Conservation (phyloP, 768 basidiomycete species). For the Kwoniella botswanensis region DNA sequence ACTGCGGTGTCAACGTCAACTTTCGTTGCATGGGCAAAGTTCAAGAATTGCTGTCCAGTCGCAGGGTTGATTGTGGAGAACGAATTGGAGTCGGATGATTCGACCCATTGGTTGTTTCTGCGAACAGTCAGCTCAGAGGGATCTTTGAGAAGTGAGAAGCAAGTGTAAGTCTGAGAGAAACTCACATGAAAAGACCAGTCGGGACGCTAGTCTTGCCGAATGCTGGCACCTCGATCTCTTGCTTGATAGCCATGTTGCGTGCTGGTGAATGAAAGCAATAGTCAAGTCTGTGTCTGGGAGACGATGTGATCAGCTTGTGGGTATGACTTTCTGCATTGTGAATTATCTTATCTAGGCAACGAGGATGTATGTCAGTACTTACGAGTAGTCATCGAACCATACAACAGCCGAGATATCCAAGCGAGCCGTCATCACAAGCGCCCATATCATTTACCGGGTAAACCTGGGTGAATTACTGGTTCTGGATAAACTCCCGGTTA, state of each 20-base stretch:
- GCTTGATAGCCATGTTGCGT: not conserved
- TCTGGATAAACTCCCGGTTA: not conserved
- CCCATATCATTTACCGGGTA: not conserved
- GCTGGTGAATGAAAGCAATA: not conserved
- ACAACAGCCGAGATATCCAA: not conserved
- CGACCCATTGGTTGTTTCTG: slow-evolving; percentile 27
- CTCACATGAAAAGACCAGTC: slow-evolving; percentile 31
- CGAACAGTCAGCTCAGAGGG: not conserved
- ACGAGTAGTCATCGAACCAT: not conserved
- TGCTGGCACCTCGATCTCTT: slow-evolving; percentile 17
- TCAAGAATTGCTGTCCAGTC: slow-evolving; percentile 63
- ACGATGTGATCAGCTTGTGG: not conserved
- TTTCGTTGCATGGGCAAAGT: slow-evolving; percentile 66
- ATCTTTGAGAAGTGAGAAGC: not conserved
- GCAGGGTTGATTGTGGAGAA: slow-evolving; percentile 62
- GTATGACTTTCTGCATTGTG: not conserved
- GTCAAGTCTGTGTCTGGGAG: not conserved
- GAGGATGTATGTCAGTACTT: too few species aligned
- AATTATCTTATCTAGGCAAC: not conserved
- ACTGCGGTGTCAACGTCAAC: slow-evolving; percentile 81
- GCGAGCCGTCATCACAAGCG: not conserved
- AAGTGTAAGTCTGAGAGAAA: not conserved
- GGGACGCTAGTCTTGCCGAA: slow-evolving; percentile 21
- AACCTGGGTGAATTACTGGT: not conserved
- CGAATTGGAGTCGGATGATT: slow-evolving; percentile 31